phyloP scores from a whole-genome alignment of 83 land plant species.

The Isoetes engelmannii region DNA sequence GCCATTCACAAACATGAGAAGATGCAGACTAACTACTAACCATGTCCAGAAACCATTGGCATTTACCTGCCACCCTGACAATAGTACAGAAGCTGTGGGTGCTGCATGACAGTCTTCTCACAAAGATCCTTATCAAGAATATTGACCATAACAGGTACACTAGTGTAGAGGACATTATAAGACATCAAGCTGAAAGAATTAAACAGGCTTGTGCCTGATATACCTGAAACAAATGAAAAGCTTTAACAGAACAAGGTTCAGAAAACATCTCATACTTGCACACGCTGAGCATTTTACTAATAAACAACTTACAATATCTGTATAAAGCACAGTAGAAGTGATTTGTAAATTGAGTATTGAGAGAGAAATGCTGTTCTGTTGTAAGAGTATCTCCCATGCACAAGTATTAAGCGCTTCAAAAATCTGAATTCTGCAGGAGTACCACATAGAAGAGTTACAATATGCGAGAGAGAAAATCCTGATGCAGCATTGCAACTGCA shows the following conservation, averaged over 20 bases:
- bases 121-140: constrained; percentile 72
- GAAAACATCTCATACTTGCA: not conserved
- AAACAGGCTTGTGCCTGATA: constrained; percentile 94
- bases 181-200: constrained; percentile 86
- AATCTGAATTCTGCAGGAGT: constrained; percentile 71
- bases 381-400: constrained; percentile 96
- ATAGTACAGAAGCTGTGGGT: constrained; percentile 70
- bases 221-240: constrained; percentile 92
- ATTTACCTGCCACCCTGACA: constrained; percentile 76
- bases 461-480: too few relatives aligned
- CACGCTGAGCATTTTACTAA: too few relatives aligned
- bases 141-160: constrained; percentile 63
- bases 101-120: constrained; percentile 69
- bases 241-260: constrained; percentile 34
- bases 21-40: too few relatives aligned
- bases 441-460: not conserved
- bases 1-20: too few relatives aligned
- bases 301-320: constrained; percentile 71
- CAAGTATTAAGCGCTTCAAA: constrained; percentile 80
- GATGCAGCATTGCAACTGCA: too few relatives aligned
- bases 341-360: constrained; percentile 94
- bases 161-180: constrained; percentile 75
- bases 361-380: constrained; percentile 91
- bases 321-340: constrained; percentile 79
- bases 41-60: too few relatives aligned